Base-by-base conservation (phyloP, 805 yeast species). In the Saturnispora silvae region DNA sequence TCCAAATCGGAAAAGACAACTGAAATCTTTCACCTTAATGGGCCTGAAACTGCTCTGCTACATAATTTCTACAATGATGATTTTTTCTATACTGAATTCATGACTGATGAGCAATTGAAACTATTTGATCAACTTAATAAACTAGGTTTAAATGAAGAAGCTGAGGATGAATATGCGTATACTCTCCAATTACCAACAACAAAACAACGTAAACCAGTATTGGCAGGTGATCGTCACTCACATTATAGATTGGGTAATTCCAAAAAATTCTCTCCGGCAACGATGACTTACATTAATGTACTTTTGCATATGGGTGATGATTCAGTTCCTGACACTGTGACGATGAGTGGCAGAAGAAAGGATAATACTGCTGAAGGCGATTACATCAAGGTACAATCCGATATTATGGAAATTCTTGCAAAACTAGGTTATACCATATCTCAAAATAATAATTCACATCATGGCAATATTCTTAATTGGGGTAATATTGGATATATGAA, bases 301-400 rank as follows among this genome's bases (percentile, higher is more conserved):
- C 10, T 22, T 8, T 22, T 22, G 24, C 7, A 8, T 7, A 7
- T 8, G 10, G 24, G 24, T 22, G 10, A 22, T 8, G 24, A 22
- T 8, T 8, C 7, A 8, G 24, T 10, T 8, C 30, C 29, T 18
- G 25, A 25, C 11, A 9, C 30, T 13, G 24, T 35, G 4, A 25
- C 11, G 4, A 18, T 20, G 7, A 29, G 34, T 1, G 18, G 26
- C 9, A 7, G 23, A n/a, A 13, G 9, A 18, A 13, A 28, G 22
- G 16, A 16, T 19, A 29, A 28, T n/a, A 35, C 24, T 22, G 24
- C 34, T 14, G 39, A 36, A 26, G 18, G 15, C 6, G 34, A 15
- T 9, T 19, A 30, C 13, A 13, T 31, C n/a, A 9, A 16, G 5
- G 25, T 30, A 15, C 28, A 36, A 36, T 23, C 31, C n/a, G 31